Percentiles rank a stretch among this genome's conserved stretches.
Conservation (phyloP, 2,329 filamentous ascomycete genomes). For the Fonsecaea multimorphosa region DNA sequence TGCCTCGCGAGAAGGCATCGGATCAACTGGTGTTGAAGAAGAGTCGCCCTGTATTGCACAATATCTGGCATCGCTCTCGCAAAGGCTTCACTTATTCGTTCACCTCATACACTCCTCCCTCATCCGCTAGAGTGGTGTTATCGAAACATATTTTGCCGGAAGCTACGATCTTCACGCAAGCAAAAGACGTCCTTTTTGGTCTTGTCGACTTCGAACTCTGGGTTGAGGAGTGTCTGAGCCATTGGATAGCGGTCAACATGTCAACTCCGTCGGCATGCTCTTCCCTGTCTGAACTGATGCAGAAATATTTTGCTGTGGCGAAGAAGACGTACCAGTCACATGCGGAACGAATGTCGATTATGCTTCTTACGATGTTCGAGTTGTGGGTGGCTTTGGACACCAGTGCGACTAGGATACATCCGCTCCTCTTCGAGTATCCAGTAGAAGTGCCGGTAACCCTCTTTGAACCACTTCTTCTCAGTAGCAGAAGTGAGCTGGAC, state of each 20-base stretch:
- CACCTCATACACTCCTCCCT: conserved; percentile 8
- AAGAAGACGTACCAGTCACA: conserved; percentile 46
- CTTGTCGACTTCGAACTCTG: conserved; percentile 57
- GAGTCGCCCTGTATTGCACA: conserved; percentile 1
- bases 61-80: conserved; percentile 18
- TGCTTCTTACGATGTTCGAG: conserved; percentile 63
- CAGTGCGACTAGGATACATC: conserved; percentile 47
- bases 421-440: conserved; percentile 56
- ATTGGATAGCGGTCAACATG: conserved; percentile 48
- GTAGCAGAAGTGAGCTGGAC: conserved; percentile 52
- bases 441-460: conserved; percentile 51
- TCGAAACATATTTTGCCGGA: conserved; percentile 15
- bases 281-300: conserved; percentile 43
- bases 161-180: conserved; percentile 13
- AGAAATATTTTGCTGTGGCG: conserved; percentile 45
- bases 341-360: conserved; percentile 58
- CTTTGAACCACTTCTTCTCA: conserved; percentile 56
- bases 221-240: conserved; percentile 50
- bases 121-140: neutral
- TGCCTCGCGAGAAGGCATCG: conserved; percentile 5
- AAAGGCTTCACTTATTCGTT: conserved; percentile 29
- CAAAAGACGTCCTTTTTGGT: conserved; percentile 35
- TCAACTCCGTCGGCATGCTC: conserved; percentile 41
- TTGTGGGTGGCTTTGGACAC: conserved; percentile 66
- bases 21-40: conserved; percentile 10